A percentile compares a stretch with the other conserved stretches of the same genome.
Conservation (phyloP, 306 rosid species). For the Fagus sylvatica region DNA sequence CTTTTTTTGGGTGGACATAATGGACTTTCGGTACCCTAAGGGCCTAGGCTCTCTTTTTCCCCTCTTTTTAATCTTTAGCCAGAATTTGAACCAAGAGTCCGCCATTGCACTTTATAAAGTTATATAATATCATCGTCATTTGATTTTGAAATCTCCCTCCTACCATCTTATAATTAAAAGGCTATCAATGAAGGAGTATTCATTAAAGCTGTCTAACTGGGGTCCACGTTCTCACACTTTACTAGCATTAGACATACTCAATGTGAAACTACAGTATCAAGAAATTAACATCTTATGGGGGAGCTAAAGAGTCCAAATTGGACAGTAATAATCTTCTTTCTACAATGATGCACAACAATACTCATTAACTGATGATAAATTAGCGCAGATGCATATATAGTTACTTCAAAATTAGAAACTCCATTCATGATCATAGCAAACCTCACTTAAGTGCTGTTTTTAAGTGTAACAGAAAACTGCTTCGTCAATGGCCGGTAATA, state of each 20-base stretch:
- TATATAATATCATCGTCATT: background rate
- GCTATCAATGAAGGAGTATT: background rate
- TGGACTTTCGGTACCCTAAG: too few species aligned
- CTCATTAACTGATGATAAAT: background rate
- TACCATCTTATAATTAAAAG: background rate
- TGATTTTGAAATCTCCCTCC: constrained; percentile 15
- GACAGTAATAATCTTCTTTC: background rate
- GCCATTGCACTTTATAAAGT: constrained; percentile 16
- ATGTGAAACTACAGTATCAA: background rate
- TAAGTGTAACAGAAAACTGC: too few species aligned
- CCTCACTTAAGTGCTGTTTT: too few species aligned
- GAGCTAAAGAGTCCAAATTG: background rate
- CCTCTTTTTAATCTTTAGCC: background rate
- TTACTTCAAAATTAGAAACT: background rate
- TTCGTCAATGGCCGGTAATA: too few species aligned
- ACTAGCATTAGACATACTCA: background rate
- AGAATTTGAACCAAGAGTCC: constrained; percentile 24
- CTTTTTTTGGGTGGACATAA: background rate
- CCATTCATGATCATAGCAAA: background rate
- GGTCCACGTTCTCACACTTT: background rate
- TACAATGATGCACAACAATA: background rate
- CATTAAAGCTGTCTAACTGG: background rate
- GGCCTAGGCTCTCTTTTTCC: background rate
- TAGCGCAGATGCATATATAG: background rate
- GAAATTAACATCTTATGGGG: background rate